These are phyloP conservation scores for Solanum chaucha DNA, from an alignment of 257 asterid genomes.

Conservation along the genomic window DNA sequence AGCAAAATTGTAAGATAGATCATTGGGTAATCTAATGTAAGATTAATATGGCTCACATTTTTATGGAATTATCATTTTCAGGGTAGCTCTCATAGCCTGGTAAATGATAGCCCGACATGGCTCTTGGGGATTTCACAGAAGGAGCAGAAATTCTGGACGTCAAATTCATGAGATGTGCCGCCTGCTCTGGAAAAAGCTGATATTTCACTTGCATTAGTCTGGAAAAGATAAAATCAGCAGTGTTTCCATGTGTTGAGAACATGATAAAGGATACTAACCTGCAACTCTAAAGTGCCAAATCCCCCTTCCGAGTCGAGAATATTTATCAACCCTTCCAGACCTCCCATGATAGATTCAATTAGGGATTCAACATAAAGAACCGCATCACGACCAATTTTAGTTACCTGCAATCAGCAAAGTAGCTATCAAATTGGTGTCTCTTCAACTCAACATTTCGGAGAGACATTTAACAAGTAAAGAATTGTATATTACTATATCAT, in stretches of 20 bases:
- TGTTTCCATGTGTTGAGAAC: constrained; percentile 10
- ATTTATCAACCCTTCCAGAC: constrained; percentile 93
- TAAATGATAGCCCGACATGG: constrained; percentile 69
- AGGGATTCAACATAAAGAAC: constrained; percentile 95
- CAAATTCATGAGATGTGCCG: constrained; percentile 92
- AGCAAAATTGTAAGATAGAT: neutral
- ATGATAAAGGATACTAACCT: constrained; percentile 48
- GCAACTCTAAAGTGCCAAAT: constrained; percentile 94
- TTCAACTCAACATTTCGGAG: neutral
- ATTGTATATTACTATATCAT: neutral
- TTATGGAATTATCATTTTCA: constrained; percentile 73
- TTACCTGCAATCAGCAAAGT: constrained; percentile 43
- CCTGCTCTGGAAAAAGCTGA: constrained; percentile 99
- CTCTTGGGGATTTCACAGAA: constrained; percentile 77
- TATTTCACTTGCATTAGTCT: constrained; percentile 24
- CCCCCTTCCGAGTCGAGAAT: constrained; percentile 99
- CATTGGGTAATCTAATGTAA: neutral
- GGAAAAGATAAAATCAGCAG: constrained; percentile 6
- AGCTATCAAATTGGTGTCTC: neutral
- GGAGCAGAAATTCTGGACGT: constrained; percentile 72
- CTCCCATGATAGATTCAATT: constrained; percentile 97
- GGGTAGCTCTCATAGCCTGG: constrained; percentile 97
- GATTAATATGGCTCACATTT: constrained; percentile 43
- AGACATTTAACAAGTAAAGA: neutral
- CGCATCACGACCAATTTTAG: constrained; percentile 93